These are phyloP conservation scores for Cercis canadensis DNA, from an alignment of 306 rosid genomes.

Conservation along the genomic window DNA sequence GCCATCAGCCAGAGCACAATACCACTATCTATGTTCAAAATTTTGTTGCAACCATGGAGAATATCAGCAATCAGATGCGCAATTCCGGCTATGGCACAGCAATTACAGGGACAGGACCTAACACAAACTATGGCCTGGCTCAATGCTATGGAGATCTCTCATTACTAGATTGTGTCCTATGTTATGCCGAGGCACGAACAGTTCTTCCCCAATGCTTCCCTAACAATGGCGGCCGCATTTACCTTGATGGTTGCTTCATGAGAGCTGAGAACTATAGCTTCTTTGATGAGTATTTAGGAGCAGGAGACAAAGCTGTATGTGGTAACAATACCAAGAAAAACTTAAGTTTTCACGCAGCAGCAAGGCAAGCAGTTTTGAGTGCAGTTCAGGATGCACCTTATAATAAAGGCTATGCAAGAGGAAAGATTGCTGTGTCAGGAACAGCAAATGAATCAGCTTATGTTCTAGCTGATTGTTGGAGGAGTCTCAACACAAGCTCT, in stretches of 20 bases:
- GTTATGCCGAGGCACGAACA: conserved; percentile 84
- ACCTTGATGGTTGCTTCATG: conserved; percentile 96
- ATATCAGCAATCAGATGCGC: conserved; percentile 74
- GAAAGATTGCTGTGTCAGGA: conserved; percentile 45
- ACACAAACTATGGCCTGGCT: conserved; percentile 76
- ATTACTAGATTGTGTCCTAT: conserved; percentile 73
- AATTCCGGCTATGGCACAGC: conserved; percentile 70
- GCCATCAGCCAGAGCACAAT: conserved; percentile 61
- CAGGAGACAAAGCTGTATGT: conserved; percentile 62
- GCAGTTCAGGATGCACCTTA: conserved; percentile 57
- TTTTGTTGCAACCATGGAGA: conserved; percentile 79
- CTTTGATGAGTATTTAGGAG: conserved; percentile 60
- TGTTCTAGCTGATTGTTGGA: conserved; percentile 90
- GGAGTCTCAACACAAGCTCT: conserved; percentile 63
- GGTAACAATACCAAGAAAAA: conserved; percentile 60
- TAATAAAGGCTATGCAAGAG: conserved; percentile 61
- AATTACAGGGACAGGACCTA: conserved; percentile 69
- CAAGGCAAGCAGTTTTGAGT: conserved; percentile 50
- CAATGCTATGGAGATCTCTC: conserved; percentile 96
- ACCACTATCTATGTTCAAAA: conserved; percentile 59
- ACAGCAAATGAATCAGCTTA: conserved; percentile 58
- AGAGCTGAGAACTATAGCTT: conserved; percentile 84
- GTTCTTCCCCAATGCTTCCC: conserved; percentile 89
- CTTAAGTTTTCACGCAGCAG: conserved; percentile 51
- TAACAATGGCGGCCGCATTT: conserved; percentile 69